These are phyloP conservation scores for Rhynchosporium agropyri DNA, from an alignment of 2,329 filamentous ascomycete species.

Conservation along the genomic window DNA sequence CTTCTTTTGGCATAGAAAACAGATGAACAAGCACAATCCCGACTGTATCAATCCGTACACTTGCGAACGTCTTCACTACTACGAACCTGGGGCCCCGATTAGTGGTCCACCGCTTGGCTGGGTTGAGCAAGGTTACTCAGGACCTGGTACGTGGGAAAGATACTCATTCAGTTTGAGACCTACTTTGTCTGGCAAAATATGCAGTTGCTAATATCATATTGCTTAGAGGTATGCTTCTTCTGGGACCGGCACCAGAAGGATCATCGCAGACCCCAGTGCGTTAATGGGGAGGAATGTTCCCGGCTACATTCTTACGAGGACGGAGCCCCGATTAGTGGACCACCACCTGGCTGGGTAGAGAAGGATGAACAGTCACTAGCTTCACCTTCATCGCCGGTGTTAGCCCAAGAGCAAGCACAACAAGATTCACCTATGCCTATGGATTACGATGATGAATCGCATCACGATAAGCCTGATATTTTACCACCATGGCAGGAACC, in stretches of 20 bases:
- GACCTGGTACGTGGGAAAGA: not conserved
- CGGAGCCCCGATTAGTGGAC: conserved; percentile 6
- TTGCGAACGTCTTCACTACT: not conserved
- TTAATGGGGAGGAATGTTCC: conserved; percentile 9
- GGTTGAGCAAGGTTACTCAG: not conserved
- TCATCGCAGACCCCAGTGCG: not conserved
- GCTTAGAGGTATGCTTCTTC: conserved; percentile 16
- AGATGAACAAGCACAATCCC: not conserved
- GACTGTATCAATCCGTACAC: not conserved
- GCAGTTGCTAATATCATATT: too few species aligned
- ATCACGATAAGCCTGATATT: conserved; percentile 1
- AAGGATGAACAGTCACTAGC: not conserved
- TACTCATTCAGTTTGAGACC: too few species aligned
- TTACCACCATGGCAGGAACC: conserved; percentile 2
- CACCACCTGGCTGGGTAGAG: conserved; percentile 4
- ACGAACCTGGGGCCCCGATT: conserved; percentile 8
- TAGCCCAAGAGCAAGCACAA: not conserved
- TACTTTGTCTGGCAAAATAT: too few species aligned
- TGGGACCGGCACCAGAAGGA: conserved; percentile 18
- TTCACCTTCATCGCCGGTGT: too few species aligned
- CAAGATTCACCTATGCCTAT: not conserved
- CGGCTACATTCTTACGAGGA: conserved; percentile 20
- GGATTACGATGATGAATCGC: not conserved
- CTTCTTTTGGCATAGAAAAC: conserved; percentile 11
- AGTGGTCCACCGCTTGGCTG: not conserved